These are phyloP conservation scores for Panaeolus cyanescens DNA, from an alignment of 768 basidiomycete genomes.

Conservation along the genomic window DNA sequence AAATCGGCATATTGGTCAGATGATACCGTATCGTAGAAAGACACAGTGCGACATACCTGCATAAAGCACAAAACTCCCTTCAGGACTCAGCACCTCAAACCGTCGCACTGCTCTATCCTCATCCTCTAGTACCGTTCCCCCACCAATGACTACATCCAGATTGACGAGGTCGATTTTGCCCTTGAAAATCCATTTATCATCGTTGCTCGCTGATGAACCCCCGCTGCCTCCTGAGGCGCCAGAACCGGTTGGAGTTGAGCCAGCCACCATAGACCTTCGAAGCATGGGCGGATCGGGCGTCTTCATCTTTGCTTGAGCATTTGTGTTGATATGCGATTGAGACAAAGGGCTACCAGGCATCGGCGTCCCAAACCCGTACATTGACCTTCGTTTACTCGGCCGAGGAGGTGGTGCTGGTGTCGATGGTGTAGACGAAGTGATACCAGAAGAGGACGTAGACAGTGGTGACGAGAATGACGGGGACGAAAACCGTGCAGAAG, in stretches of 20 bases:
- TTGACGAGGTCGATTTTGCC: constrained; percentile 73
- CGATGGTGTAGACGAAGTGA: constrained; percentile 4
- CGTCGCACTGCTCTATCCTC: constrained; percentile 36
- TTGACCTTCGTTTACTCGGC: constrained; percentile 15
- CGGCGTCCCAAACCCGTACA: background rate
- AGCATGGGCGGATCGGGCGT: background rate
- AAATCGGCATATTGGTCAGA: too few relatives aligned
- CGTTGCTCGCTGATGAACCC: constrained; percentile 20
- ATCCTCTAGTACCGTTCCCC: constrained; percentile 45
- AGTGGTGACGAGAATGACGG: background rate
- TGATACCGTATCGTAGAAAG: too few relatives aligned
- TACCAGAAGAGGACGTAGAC: background rate
- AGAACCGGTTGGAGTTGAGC: background rate
- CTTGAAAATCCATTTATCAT: constrained; percentile 76
- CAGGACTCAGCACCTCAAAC: constrained; percentile 78
- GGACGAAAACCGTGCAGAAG: background rate
- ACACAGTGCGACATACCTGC: constrained; percentile 46
- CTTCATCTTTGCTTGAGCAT: background rate
- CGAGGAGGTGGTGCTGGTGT: constrained; percentile 20
- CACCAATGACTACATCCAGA: constrained; percentile 65
- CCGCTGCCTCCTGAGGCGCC: background rate
- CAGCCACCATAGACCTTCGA: constrained; percentile 1
- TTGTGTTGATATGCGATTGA: background rate
- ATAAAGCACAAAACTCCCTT: constrained; percentile 75
- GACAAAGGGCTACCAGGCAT: background rate